Conservation (phyloP, 768 basidiomycete genomes). For the Agrocybe praecox region DNA sequence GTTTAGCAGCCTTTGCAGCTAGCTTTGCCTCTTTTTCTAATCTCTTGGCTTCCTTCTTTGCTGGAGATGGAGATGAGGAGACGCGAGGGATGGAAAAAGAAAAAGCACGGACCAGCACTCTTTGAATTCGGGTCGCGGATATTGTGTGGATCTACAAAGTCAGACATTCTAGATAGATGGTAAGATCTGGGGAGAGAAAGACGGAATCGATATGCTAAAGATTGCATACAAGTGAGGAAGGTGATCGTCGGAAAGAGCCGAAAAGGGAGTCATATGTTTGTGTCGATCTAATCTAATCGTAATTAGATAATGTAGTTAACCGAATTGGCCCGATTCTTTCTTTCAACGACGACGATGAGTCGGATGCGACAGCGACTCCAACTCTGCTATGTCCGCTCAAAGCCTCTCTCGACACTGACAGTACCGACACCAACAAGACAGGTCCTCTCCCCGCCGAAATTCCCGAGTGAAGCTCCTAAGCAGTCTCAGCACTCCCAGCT, state of each 20-base stretch:
- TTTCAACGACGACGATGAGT: not conserved
- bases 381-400: conserved; percentile 19
- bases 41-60: conserved; percentile 86
- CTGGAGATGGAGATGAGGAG: conserved; percentile 32
- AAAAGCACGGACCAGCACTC: conserved; percentile 36
- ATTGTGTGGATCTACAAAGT: conserved; percentile 24
- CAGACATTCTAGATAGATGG: conserved; percentile 7
- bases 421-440: conserved; percentile 16
- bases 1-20: conserved; percentile 67
- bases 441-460: conserved; percentile 14
- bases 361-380: conserved; percentile 18
- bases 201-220: conserved; percentile 16
- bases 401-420: conserved; percentile 21
- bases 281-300: conserved; percentile 13
- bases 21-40: conserved; percentile 79
- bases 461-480: conserved; percentile 21
- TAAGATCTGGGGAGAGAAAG: conserved; percentile 13
- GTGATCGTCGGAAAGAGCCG: conserved; percentile 8
- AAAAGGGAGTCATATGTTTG: not conserved
- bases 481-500: conserved; percentile 27
- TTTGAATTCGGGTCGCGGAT: conserved; percentile 41
- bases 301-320: not conserved
- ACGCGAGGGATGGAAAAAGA: not conserved
- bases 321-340: not conserved
- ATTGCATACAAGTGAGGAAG: conserved; percentile 11